phyloP scores from a whole-genome alignment of 225 moss, liverwort and hornwort species.

The Physcomitrellopsis africana region DNA sequence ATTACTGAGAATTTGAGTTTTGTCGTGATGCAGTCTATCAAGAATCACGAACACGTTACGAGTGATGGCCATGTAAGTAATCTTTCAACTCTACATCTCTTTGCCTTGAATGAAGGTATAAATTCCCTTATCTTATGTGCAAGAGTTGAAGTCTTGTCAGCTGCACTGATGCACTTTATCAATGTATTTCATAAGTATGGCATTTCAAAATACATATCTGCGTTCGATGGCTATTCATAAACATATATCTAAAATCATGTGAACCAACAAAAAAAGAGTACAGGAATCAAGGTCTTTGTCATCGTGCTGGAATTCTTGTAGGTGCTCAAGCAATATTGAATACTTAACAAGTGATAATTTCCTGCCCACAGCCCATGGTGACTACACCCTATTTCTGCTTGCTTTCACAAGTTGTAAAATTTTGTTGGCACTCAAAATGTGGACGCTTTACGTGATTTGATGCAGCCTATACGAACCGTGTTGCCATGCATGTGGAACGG shows the following conservation, averaged over 20 bases:
- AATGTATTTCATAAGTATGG: constrained; percentile 13
- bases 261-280: neutral
- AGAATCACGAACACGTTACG: constrained; percentile 76
- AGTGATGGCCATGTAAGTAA: constrained; percentile 76
- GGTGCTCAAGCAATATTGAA: constrained; percentile 6
- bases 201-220: constrained; percentile 19
- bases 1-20: constrained; percentile 28
- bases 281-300: neutral
- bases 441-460: constrained; percentile 22
- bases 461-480: constrained; percentile 65
- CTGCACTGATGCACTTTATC: constrained; percentile 11
- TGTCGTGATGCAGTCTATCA: constrained; percentile 61
- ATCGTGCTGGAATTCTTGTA: neutral
- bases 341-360: constrained; percentile 2
- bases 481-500: constrained; percentile 83
- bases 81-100: constrained; percentile 6
- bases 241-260: constrained; percentile 3
- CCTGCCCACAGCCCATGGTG: neutral
- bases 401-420: neutral
- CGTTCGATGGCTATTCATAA: constrained; percentile 3
- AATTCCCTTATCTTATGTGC: neutral
- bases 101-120: constrained; percentile 8
- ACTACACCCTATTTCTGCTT: constrained; percentile 5
- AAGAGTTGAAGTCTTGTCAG: constrained; percentile 3
- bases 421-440: constrained; percentile 27